Conservation (phyloP, 1,284 basidiomycete genomes). For the Cryptococcus sp. region DNA sequence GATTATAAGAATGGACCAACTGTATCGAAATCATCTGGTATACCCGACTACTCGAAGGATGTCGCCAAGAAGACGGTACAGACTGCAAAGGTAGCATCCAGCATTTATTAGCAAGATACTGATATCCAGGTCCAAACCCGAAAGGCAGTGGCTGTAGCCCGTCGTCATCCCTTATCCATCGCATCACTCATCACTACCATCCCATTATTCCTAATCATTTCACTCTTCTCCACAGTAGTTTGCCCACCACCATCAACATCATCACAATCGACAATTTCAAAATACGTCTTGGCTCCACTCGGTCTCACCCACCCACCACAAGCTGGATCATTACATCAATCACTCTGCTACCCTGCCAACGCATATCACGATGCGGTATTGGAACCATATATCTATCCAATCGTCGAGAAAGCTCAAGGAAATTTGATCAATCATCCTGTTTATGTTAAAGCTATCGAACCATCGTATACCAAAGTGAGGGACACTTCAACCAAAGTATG, state of each 20-base stretch:
- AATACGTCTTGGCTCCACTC: slow-evolving; percentile 29
- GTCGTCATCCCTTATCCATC: slow-evolving; percentile 27
- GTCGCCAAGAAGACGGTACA: slow-evolving; percentile 15
- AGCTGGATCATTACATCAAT: slow-evolving; percentile 22
- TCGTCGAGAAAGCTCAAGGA: slow-evolving; percentile 19
- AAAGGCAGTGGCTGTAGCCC: slow-evolving; percentile 17
- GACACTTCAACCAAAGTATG: slow-evolving; percentile 13
- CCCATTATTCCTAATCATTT: slow-evolving; percentile 36
- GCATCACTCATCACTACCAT: slow-evolving; percentile 32
- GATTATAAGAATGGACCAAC: slow-evolving; percentile 26
- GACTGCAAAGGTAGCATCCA: slow-evolving; percentile 21
- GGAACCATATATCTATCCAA: slow-evolving; percentile 36
- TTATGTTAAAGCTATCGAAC: slow-evolving; percentile 28
- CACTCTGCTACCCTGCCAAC: slow-evolving; percentile 43
- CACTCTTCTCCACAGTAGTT: slow-evolving; percentile 39
- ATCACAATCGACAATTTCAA: slow-evolving; percentile 23
- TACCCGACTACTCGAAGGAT: slow-evolving; percentile 8
- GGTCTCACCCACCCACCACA: slow-evolving; percentile 14
- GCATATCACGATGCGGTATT: slow-evolving; percentile 37
- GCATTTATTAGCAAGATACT: neutral
- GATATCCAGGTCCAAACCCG: slow-evolving; percentile 13
- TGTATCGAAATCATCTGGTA: slow-evolving; percentile 11
- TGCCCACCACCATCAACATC: slow-evolving; percentile 31
- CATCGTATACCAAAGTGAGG: slow-evolving; percentile 14
- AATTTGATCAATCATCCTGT: slow-evolving; percentile 20